Conservation (phyloP, 768 basidiomycete genomes). For the Thelephora aurantiotincta region DNA sequence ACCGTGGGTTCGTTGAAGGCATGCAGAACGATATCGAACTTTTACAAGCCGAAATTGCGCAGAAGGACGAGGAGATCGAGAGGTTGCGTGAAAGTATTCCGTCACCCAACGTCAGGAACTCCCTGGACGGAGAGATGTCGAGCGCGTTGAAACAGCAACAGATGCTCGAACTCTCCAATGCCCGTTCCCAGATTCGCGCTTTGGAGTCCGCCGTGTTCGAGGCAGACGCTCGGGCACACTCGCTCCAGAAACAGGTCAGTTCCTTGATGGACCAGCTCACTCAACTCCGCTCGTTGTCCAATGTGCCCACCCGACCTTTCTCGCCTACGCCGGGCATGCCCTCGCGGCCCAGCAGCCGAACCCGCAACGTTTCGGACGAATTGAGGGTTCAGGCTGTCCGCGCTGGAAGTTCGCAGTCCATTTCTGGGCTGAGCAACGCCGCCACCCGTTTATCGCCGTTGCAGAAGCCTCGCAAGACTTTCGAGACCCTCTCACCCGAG, state of each 20-base stretch:
- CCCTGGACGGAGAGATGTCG: slow-evolving; percentile 64
- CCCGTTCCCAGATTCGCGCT: slow-evolving; percentile 66
- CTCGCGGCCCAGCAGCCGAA: slow-evolving; percentile 32
- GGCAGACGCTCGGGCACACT: slow-evolving; percentile 53
- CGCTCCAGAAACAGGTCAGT: slow-evolving; percentile 52
- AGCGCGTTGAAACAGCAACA: slow-evolving; percentile 62
- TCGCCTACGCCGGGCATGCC: slow-evolving; percentile 25
- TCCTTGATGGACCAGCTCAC: slow-evolving; percentile 54
- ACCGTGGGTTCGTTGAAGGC: slow-evolving; percentile 44
- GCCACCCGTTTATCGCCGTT: slow-evolving; percentile 10
- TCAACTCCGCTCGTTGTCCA: slow-evolving; percentile 28
- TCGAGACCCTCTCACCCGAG: slow-evolving; percentile 62
- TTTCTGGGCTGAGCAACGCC: slow-evolving; percentile 6
- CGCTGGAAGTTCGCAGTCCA: too few species aligned
- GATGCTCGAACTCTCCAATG: slow-evolving; percentile 63
- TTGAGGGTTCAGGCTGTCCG: slow-evolving; percentile 22
- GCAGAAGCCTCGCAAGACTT: slow-evolving; percentile 31
- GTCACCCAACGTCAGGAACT: slow-evolving; percentile 28
- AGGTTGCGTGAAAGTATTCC: slow-evolving; percentile 34
- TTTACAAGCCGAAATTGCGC: slow-evolving; percentile 45
- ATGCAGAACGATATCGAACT: slow-evolving; percentile 59
- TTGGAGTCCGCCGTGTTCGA: slow-evolving; percentile 64
- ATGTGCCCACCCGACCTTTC: slow-evolving; percentile 28
- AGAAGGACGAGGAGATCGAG: slow-evolving; percentile 56
- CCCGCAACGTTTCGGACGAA: slow-evolving; percentile 24